A percentile compares a stretch with the other conserved stretches of the same genome.
These are phyloP conservation scores for Lolium perenne DNA, from an alignment of 176 grass and related monocot species.

Conservation along the genomic window DNA sequence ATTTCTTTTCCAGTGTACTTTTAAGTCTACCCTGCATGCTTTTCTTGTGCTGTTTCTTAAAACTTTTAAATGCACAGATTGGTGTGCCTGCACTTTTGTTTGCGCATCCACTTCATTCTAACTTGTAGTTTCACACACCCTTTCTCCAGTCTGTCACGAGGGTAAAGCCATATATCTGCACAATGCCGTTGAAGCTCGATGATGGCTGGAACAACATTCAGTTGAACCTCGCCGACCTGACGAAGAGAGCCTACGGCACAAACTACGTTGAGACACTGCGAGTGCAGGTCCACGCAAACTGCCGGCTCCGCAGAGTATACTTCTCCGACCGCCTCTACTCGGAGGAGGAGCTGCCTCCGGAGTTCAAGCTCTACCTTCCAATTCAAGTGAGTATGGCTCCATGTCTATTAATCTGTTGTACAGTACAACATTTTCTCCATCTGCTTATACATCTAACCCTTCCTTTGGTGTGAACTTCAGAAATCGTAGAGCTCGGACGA, in stretches of 20 bases:
- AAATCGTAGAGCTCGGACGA: slow-evolving; percentile 20
- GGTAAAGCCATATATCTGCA: slow-evolving; percentile 94
- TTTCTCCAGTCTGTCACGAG: slow-evolving; percentile 71
- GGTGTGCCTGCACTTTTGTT: neutral
- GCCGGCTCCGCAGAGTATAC: slow-evolving; percentile 81
- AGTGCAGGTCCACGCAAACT: slow-evolving; percentile 96
- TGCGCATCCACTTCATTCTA: neutral
- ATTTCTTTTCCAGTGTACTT: neutral
- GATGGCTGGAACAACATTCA: slow-evolving; percentile 96
- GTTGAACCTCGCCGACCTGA: slow-evolving; percentile 82
- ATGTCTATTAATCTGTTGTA: neutral
- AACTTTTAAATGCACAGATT: neutral
- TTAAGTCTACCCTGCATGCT: neutral
- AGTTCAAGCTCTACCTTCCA: slow-evolving; percentile 95
- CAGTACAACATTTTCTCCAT: neutral
- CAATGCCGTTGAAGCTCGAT: slow-evolving; percentile 83
- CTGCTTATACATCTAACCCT: neutral
- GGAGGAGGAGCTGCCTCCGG: slow-evolving; percentile 80
- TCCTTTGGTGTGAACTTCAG: slow-evolving; percentile 29
- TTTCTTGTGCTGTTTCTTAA: neutral
- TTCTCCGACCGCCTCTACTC: slow-evolving; percentile 89
- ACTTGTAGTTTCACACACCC: neutral
- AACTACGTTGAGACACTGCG: slow-evolving; percentile 90
- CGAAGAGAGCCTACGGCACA: slow-evolving; percentile 82
- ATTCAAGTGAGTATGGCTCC: slow-evolving; percentile 61